Conservation (phyloP, 2,329 filamentous ascomycete genomes). For the Camillea tinctor region DNA sequence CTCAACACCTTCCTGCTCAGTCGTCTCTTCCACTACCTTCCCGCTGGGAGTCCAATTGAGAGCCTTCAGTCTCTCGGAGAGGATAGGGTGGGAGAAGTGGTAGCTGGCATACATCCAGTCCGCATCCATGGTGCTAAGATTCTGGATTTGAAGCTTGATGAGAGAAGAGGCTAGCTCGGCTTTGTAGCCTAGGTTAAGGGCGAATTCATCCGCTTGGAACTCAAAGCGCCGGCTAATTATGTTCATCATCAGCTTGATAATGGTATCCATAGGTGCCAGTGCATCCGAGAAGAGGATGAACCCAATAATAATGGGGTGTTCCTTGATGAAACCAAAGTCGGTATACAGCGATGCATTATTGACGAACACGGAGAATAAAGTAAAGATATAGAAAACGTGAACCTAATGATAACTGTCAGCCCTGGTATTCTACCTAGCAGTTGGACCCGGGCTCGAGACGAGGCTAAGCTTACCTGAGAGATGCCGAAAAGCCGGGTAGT, state of each 20-base stretch:
- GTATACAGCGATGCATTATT: conserved; percentile 90
- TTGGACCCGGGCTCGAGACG: neutral
- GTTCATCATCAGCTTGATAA: conserved; percentile 95
- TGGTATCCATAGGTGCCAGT: conserved; percentile 88
- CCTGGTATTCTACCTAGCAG: neutral
- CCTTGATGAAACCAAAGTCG: conserved; percentile 81
- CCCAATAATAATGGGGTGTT: conserved; percentile 91
- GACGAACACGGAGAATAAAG: conserved; percentile 95
- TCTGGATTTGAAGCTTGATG: conserved; percentile 97
- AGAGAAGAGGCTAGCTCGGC: conserved; percentile 80
- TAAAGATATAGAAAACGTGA: conserved; percentile 95
- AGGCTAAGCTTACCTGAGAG: conserved; percentile 60
- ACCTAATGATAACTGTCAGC: conserved; percentile 53
- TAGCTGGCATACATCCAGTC: conserved; percentile 99
- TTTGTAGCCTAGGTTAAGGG: conserved; percentile 78
- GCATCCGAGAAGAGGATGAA: conserved; percentile 98
- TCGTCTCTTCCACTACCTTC: conserved; percentile 51
- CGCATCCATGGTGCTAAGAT: conserved; percentile 96
- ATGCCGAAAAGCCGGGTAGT: conserved; percentile 90
- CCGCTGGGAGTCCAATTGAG: conserved; percentile 78
- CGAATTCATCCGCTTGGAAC: conserved; percentile 93
- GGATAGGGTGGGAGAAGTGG: conserved; percentile 96
- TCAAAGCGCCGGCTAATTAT: conserved; percentile 91
- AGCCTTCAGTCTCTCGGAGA: conserved; percentile 88
- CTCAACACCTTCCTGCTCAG: conserved; percentile 52